Percentiles rank a stretch among this genome's conserved stretches.
Evolutionary conservation across 2,329 filamentous ascomycete genomes (phyloP).

Genomic region (Cladobotryum protrusum): DNA sequence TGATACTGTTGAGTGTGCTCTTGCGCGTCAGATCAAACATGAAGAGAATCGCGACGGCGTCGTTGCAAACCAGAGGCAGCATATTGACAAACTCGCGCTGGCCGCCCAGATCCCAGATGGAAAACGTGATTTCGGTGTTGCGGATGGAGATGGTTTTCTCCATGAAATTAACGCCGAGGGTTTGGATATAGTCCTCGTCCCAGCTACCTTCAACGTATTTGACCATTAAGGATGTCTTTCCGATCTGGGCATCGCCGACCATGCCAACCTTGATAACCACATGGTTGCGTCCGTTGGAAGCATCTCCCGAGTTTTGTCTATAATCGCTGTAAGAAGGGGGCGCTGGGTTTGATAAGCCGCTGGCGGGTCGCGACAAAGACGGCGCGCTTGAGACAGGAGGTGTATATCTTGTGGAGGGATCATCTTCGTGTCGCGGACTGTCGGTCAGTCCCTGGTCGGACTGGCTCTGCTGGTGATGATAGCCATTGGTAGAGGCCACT

Average conservation of each 20-base stretch:
- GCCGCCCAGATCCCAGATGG: conserved; percentile 96
- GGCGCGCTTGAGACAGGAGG: conserved; percentile 39
- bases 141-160: conserved; percentile 99
- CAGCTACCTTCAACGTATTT: conserved; percentile 99
- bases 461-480: conserved; percentile 40
- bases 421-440: conserved; percentile 37
- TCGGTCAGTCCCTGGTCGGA: conserved; percentile 43
- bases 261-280: conserved; percentile 99
- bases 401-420: conserved; percentile 39
- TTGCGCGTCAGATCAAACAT: conserved; percentile 99
- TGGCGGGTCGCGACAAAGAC: conserved; percentile 49
- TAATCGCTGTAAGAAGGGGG: conserved; percentile 40
- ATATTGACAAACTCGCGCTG: conserved; percentile 99
- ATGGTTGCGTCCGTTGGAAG: conserved; percentile 52
- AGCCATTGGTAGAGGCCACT: conserved; percentile 30
- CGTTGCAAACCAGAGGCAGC: conserved; percentile 98
- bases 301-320: conserved; percentile 32
- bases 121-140: conserved; percentile 99
- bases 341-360: conserved; percentile 43
- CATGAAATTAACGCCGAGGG: conserved; percentile 98
- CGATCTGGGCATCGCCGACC: conserved; percentile 98
- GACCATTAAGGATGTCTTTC: conserved; percentile 98
- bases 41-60: conserved; percentile 96
- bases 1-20: conserved; percentile 97
- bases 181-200: conserved; percentile 99